Evolutionary conservation across 2,329 filamentous ascomycete genomes (phyloP).

Genomic region (Dactylonectria estremocensis): DNA sequence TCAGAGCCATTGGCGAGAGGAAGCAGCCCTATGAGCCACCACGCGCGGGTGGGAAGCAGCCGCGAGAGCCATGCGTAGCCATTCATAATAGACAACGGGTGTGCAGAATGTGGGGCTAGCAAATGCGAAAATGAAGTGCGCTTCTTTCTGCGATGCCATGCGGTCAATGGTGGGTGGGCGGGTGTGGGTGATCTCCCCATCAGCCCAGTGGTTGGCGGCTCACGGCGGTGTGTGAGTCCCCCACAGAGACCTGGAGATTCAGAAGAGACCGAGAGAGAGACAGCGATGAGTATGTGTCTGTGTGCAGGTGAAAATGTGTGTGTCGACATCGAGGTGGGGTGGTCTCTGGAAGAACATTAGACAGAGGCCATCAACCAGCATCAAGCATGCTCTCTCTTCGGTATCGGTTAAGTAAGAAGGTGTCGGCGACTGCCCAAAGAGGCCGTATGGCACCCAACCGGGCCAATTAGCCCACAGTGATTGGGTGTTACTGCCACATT

Average conservation of each 20-base stretch:
- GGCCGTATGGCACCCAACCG: conserved; percentile 27
- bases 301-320: not conserved
- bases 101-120: not conserved
- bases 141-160: not conserved
- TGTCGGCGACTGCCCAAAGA: conserved; percentile 42
- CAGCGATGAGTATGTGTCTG: not conserved
- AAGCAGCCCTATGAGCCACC: conserved; percentile 45
- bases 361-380: conserved; percentile 14
- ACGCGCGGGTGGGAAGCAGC: conserved; percentile 20
- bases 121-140: not conserved
- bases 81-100: not conserved
- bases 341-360: conserved; percentile 8
- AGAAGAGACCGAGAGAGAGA: too few species aligned
- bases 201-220: not conserved
- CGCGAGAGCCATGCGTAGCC: not conserved
- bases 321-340: conserved; percentile 16
- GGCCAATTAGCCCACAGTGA: conserved; percentile 8
- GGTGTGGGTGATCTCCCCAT: not conserved
- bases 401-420: not conserved
- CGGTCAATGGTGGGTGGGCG: not conserved
- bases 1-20: conserved; percentile 12
- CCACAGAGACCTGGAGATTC: not conserved
- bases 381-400: conserved; percentile 1
- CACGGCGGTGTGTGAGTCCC: not conserved
- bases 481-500: conserved; percentile 26